These are phyloP conservation scores for Hypoxylon rickii DNA, from an alignment of 495 filamentous ascomycete species.

Conservation along the genomic window DNA sequence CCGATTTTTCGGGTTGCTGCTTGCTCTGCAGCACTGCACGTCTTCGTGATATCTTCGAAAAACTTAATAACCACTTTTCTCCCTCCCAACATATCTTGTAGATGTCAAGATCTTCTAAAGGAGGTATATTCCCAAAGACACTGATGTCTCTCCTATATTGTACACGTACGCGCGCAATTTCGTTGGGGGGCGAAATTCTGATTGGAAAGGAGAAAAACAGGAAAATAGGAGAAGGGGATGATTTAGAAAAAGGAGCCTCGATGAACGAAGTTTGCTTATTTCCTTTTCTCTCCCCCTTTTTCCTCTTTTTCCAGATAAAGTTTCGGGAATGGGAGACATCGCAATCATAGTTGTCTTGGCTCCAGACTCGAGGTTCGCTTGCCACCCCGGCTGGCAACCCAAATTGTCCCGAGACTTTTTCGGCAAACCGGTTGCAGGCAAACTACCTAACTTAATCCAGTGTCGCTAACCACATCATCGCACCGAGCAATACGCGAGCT, in stretches of 20 bases:
- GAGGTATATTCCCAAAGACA: too few species aligned
- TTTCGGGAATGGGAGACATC: constrained; percentile 28
- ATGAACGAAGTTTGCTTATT: constrained; percentile 21
- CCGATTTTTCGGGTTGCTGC: constrained; percentile 8
- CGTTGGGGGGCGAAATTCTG: too few species aligned
- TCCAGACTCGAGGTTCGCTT: constrained; percentile 14
- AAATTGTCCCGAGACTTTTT: constrained; percentile 34
- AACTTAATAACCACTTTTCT: constrained; percentile 1
- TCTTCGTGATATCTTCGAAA: constrained; percentile 2
- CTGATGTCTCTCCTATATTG: too few species aligned
- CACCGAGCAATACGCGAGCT: constrained; percentile 16
- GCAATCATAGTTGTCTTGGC: constrained; percentile 28
- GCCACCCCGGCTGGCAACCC: constrained; percentile 6
- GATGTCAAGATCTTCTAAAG: too few species aligned
- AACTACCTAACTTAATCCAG: constrained; percentile 16
- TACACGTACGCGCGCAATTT: too few species aligned
- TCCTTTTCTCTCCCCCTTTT: neutral
- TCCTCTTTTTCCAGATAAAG: constrained; percentile 8
- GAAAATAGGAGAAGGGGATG: neutral
- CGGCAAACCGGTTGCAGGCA: constrained; percentile 27
- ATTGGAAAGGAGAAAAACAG: neutral
- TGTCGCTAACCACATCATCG: constrained; percentile 10
- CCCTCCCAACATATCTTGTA: too few species aligned
- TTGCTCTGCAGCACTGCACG: neutral
- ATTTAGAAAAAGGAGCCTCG: neutral